Percentiles rank a stretch among this genome's conserved stretches.
Evolutionary conservation across 2,329 filamentous ascomycete genomes (phyloP).

Genomic region (Paecilomyces sp.): DNA sequence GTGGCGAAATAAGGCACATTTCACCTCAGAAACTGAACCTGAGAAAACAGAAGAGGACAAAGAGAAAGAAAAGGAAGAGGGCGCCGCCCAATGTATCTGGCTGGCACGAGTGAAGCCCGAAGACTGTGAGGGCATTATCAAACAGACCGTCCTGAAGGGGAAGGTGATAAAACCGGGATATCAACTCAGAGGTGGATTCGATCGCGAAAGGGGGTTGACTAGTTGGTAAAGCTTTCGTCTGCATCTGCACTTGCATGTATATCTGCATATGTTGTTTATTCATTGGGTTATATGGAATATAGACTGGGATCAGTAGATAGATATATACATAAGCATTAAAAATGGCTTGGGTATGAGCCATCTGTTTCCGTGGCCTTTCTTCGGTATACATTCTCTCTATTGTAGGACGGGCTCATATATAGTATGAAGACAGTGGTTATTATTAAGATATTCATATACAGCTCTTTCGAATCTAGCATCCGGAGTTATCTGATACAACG

Average conservation of each 20-base stretch:
- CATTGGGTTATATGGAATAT: background rate
- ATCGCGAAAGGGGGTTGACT: constrained; percentile 68
- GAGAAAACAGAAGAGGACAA: constrained; percentile 35
- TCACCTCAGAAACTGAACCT: constrained; percentile 8
- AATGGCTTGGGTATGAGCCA: background rate
- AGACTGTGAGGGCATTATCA: constrained; percentile 87
- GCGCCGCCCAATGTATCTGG: constrained; percentile 88
- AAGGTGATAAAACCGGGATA: constrained; percentile 86
- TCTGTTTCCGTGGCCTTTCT: background rate
- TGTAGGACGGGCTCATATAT: too few species aligned
- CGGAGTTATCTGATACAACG: too few species aligned
- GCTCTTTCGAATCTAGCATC: too few species aligned
- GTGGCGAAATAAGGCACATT: constrained; percentile 16
- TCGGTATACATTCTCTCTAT: background rate
- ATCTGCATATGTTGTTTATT: background rate
- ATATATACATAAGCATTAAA: background rate
- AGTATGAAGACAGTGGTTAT: too few species aligned
- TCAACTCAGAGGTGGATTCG: constrained; percentile 85
- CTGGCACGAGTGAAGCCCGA: constrained; percentile 75
- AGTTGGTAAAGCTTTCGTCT: constrained; percentile 62
- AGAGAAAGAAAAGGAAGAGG: constrained; percentile 32
- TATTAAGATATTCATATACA: too few species aligned
- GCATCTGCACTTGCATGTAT: background rate
- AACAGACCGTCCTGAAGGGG: constrained; percentile 83
- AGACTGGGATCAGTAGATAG: background rate